These are phyloP conservation scores for Vigna radiata DNA, from an alignment of 306 rosid species.

Conservation along the genomic window DNA sequence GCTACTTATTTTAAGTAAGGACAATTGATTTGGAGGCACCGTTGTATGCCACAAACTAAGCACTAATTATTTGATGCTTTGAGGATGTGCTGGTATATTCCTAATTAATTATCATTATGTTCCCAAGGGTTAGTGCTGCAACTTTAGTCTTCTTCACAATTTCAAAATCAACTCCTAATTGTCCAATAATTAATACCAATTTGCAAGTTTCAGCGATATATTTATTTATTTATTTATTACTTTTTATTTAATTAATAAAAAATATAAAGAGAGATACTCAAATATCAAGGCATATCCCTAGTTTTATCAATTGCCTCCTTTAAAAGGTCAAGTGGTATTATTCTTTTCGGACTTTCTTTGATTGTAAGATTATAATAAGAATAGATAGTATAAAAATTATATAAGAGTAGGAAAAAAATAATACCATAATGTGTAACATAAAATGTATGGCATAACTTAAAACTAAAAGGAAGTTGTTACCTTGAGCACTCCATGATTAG, in stretches of 20 bases:
- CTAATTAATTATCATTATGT: slow-evolving; percentile 50
- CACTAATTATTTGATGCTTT: slow-evolving; percentile 55
- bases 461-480: too few relatives aligned
- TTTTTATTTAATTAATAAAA: slow-evolving; percentile 23
- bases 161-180: slow-evolving; percentile 39
- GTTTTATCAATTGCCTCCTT: slow-evolving; percentile 31
- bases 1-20: slow-evolving; percentile 44
- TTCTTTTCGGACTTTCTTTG: background rate
- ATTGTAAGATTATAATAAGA: background rate
- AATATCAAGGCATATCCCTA: slow-evolving; percentile 11
- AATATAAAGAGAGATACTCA: background rate
- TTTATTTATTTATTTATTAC: slow-evolving; percentile 12
- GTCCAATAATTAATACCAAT: slow-evolving; percentile 30
- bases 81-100: slow-evolving; percentile 49
- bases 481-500: too few relatives aligned
- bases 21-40: slow-evolving; percentile 45
- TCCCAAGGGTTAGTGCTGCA: slow-evolving; percentile 51
- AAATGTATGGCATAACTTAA: too few relatives aligned
- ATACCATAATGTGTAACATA: too few relatives aligned
- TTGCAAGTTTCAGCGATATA: slow-evolving; percentile 19
- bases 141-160: slow-evolving; percentile 42
- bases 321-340: slow-evolving; percentile 23
- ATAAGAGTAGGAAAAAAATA: too few relatives aligned
- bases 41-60: slow-evolving; percentile 50
- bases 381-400: too few relatives aligned